Conservation (phyloP, 345 rosid species). For the Linum usitatissimum region DNA sequence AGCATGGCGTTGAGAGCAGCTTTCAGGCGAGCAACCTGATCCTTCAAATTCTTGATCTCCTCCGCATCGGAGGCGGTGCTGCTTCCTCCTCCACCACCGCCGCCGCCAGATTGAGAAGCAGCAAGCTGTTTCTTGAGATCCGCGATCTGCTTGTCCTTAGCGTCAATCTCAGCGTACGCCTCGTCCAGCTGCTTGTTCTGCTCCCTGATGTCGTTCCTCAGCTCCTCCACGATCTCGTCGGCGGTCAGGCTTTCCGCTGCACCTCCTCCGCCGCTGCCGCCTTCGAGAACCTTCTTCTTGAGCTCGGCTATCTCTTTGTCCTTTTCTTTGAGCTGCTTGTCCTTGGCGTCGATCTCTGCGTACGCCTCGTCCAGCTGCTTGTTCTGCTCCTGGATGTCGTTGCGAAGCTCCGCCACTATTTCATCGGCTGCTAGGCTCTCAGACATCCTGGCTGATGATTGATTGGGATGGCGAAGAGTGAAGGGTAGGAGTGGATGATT, state of each 20-base stretch:
- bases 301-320: neutral
- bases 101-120: neutral
- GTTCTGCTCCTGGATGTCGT: neutral
- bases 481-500: neutral
- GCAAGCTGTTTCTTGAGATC: neutral
- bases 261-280: neutral
- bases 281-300: neutral
- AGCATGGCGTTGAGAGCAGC: neutral
- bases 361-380: neutral
- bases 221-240: neutral
- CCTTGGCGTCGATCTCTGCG: neutral
- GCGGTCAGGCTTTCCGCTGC: neutral
- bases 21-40: neutral
- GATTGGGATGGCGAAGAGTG: neutral
- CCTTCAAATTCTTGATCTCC: neutral
- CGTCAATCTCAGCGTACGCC: neutral
- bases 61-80: neutral
- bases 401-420: neutral
- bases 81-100: neutral
- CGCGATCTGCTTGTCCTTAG: neutral
- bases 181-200: neutral
- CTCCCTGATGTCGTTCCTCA: constrained; percentile 1
- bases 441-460: neutral
- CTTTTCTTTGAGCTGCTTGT: neutral
- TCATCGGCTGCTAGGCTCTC: neutral